Evolutionary conservation across 768 basidiomycete species (phyloP), one percentile per base, ranked within the genome.

Genomic region (Suillus lakei): DNA sequence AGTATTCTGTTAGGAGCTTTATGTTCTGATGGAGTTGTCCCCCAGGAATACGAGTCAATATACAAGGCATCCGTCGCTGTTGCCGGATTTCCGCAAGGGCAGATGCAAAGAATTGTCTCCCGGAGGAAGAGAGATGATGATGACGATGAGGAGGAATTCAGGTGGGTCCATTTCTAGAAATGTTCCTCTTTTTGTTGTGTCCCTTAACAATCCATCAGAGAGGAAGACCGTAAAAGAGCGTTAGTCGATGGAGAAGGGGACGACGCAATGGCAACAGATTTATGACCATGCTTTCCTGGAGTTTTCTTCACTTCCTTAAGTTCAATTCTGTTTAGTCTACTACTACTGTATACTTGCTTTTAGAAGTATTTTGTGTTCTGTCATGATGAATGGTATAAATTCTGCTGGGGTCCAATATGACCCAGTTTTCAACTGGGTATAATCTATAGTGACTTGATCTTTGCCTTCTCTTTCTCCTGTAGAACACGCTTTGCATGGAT

Each of bases 1-100:
- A 59, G 12, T 15, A 1, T 13, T 26, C 9, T 23, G 15, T 23
- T n/a, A 38, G 12, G 18, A 60, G 16, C 54, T 23, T 48, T 59
- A 60, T 44, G 67, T 46, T 46, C 41, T 60, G 18, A 65, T 54
- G 63, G 5, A 38, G 39, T 23, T 56, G 13, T 26, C 15, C n/a
- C 23, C 48, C 51, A 96, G 94, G 95, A 96, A 81, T 97, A 96
- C 69, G 93, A 96, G 77, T 92, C 94, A 5, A 97, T 97, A 73
- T 93, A 96, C 74, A 89, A 86, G 70, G 95, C 95, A 10, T 86
- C 81, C 63, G 81, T 86, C 28, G 91, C 92, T 0, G 83, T 94
- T 38, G 86, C 87, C 5, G 77, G 81, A 3, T 91, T 85, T 70
- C 88, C 88, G 0, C 68, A 74, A 16, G 79, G 76, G 36, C 72